Evolutionary conservation across 1,139 yeast genomes (phyloP).

Genomic region (Debaryomyces nepalensis): DNA sequence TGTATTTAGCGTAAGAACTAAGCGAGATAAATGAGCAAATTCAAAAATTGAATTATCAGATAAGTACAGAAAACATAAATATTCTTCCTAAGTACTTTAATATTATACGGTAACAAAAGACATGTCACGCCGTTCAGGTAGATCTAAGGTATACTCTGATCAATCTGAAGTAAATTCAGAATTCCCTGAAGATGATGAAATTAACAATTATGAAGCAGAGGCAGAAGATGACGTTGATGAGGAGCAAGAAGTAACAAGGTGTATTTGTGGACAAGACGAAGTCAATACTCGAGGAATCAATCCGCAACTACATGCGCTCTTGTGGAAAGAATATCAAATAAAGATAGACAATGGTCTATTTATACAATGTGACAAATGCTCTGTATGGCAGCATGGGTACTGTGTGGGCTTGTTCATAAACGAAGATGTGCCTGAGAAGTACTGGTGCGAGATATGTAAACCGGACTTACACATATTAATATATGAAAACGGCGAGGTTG

Average conservation of each 20-base stretch:
- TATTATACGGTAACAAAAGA: background rate
- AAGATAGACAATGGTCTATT: slow-evolving; percentile 77
- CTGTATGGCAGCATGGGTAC: slow-evolving; percentile 97
- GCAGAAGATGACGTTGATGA: slow-evolving; percentile 40
- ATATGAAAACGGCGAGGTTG: slow-evolving; percentile 36
- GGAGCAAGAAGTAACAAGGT: slow-evolving; percentile 81
- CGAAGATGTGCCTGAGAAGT: slow-evolving; percentile 84
- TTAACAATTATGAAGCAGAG: slow-evolving; percentile 28
- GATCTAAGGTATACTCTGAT: slow-evolving; percentile 26
- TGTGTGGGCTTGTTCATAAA: slow-evolving; percentile 84
- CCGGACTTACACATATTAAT: slow-evolving; percentile 74
- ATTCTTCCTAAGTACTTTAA: background rate
- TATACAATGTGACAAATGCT: slow-evolving; percentile 89
- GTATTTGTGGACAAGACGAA: slow-evolving; percentile 84
- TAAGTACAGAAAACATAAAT: slow-evolving; percentile 2
- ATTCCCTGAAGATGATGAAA: slow-evolving; percentile 26
- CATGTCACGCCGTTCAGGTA: slow-evolving; percentile 39
- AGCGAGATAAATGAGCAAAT: background rate
- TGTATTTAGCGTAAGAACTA: too few species aligned
- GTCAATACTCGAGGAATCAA: slow-evolving; percentile 46
- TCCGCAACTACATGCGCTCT: slow-evolving; percentile 46
- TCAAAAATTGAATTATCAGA: slow-evolving; percentile 2
- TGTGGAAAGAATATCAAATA: slow-evolving; percentile 58
- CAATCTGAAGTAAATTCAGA: slow-evolving; percentile 18
- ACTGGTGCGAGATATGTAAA: slow-evolving; percentile 90